Evolutionary conservation across 208 protist species (phyloP), one percentile per base, ranked within the genome.

Genomic region (Phytomonas francai): DNA sequence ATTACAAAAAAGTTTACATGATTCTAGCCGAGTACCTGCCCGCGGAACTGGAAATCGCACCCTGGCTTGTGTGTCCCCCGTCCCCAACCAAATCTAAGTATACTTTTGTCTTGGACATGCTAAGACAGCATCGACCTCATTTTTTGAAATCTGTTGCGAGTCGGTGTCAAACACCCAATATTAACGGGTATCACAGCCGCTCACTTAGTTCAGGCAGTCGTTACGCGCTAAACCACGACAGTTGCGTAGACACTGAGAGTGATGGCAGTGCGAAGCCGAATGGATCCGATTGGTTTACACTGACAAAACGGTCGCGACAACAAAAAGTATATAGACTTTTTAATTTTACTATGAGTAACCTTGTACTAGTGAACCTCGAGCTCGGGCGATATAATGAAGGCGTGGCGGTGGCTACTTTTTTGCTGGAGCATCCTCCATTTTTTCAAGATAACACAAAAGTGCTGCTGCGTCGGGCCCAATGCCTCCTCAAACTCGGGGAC

Each of bases 1-100:
- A 78, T 59, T 93, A 93, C 73, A 91, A 89, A 59, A 79, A 78
- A 28, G 88, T 83, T 14, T 88, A 80, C 65, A 71, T 93, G 25
- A 78, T 80, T 68, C 70, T 91, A 16, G 74, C 76, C 0, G 84
- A 89, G 58, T 88, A 84, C 72, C 62, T 91, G 31, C 80, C 80
- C 25, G 25, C 45, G 16, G 22, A 19, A 22, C 19, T 19, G 45
- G 45, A 54, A 25, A 54, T 54, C 45, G 45, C 22, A 54, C 45
- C 45, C 25, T 54, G 45, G 45, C 45, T 54, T 54, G 45, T 54
- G 19, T 0, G 25, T 54, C 22, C 19, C 19, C 45, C 8, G 4
- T 54, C 45, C 45, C 45, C 45, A 19, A 54, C 0, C 1, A 22
- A 54, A 25, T 12, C 45, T 25, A 19, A 54, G 11, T 19, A 54